phyloP scores from a whole-genome alignment of 2,329 filamentous ascomycete genomes.

The Pleoardoris graminearum region DNA sequence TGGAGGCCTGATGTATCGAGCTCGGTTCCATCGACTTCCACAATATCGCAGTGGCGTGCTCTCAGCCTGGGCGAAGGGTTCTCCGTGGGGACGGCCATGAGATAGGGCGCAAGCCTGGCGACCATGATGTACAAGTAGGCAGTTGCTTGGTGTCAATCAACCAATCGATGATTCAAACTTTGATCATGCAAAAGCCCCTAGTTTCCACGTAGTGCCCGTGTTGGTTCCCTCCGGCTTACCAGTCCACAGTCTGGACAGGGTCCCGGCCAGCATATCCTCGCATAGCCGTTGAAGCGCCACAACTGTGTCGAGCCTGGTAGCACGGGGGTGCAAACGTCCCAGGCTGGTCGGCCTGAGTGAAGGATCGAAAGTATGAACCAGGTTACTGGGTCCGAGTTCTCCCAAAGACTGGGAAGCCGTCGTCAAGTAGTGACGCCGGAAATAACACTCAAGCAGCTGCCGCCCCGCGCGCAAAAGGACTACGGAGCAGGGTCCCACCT shows the following conservation, averaged over 20 bases:
- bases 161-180: neutral
- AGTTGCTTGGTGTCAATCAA: neutral
- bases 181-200: neutral
- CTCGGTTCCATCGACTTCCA: conserved; percentile 37
- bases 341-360: neutral
- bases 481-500: conserved; percentile 5
- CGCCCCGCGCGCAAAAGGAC: conserved; percentile 3
- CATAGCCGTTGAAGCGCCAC: conserved; percentile 20
- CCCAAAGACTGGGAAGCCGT: no score
- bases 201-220: conserved; percentile 2
- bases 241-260: neutral
- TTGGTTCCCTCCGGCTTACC: neutral
- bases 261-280: neutral
- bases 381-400: neutral
- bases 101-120: neutral
- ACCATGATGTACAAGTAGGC: conserved; percentile 2
- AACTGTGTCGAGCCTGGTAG: conserved; percentile 15
- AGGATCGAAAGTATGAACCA: neutral
- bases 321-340: conserved; percentile 1
- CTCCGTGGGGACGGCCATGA: neutral
- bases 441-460: neutral
- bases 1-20: conserved; percentile 35
- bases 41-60: conserved; percentile 33
- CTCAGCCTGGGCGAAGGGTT: conserved; percentile 14
- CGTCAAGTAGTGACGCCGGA: neutral